Evolutionary conservation across 805 yeast species (phyloP).

Genomic region (Metahyphopichia silvanorum): DNA sequence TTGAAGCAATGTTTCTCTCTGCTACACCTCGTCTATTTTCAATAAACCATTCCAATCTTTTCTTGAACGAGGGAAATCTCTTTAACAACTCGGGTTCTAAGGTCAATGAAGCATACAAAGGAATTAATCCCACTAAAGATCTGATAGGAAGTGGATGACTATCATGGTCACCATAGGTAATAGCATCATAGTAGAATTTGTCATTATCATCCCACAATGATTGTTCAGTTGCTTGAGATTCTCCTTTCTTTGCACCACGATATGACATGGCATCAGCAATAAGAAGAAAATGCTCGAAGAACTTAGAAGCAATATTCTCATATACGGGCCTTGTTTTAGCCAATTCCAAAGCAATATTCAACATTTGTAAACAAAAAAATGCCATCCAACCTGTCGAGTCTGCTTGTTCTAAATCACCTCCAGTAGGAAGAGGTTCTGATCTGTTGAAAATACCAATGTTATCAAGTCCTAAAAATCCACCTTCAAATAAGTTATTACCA

Average conservation of each 20-base stretch:
- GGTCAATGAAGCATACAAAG: conserved; percentile 84
- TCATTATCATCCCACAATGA: conserved; percentile 90
- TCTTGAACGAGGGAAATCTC: conserved; percentile 77
- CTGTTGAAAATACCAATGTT: conserved; percentile 91
- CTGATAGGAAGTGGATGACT: conserved; percentile 76
- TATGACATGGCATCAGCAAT: conserved; percentile 94
- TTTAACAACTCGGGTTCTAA: conserved; percentile 79
- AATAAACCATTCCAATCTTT: conserved; percentile 80
- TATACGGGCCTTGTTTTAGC: conserved; percentile 83
- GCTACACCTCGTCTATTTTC: conserved; percentile 67
- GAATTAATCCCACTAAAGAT: conserved; percentile 88
- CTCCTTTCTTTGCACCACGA: conserved; percentile 40
- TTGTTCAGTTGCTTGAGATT: conserved; percentile 44
- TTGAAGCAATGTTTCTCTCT: conserved; percentile 80
- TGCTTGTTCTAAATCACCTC: conserved; percentile 87
- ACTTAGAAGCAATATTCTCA: conserved; percentile 91
- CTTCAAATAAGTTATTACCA: conserved; percentile 89
- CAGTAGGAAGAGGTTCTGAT: conserved; percentile 90
- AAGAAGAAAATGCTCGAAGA: conserved; percentile 86
- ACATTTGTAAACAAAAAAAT: conserved; percentile 83
- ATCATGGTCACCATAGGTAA: conserved; percentile 69
- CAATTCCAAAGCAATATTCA: conserved; percentile 86
- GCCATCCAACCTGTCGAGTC: conserved; percentile 99
- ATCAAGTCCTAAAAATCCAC: conserved; percentile 90
- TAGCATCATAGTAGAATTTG: conserved; percentile 87